Base-by-base conservation (phyloP, 139 green algal species). In the Chlamydomonas sphaeroides region DNA sequence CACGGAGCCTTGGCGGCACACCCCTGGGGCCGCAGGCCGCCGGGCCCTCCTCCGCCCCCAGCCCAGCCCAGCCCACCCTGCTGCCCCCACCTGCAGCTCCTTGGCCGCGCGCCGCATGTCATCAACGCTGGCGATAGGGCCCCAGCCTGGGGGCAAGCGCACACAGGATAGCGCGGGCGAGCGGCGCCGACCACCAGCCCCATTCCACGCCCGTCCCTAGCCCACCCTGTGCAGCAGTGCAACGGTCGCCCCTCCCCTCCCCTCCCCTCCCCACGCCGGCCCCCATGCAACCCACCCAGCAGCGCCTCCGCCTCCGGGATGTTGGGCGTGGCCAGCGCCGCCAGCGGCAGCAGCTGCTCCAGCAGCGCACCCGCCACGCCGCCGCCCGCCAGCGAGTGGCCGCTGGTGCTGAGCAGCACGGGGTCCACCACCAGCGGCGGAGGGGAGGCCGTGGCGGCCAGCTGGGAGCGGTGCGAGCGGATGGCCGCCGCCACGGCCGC, bases 321-420 rank as follows among this genome's bases (percentile, higher is more conserved):
- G 92, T 99, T 99, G 74, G 97, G 97, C 3, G 97, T 99, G 25
- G 98, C 74, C 28, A 99, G 35, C 15, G 92, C 94, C 0, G 91
- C 94, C 66, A 98, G 83, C 0, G 96, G 96, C 23, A 98, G 80
- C 57, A 99, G 89, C 42, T 89, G 48, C 25, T 77, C 7, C 38
- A 88, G 78, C 33, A 98, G 72, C 0, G 89, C 93, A 7, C 78
- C 63, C 6, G 84, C 90, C 17, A 95, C 93, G n/a, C 89, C 86
- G 48, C 74, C 63, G 6, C 80, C 87, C 28, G 92, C 91, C 57
- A 99, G 91, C 0, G 78, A 42, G 61, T 97, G 89, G 17, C 96
- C 96, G 68, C 89, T 96, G 76, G 95, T 99, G 20, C 95, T 92
- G 0, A 99, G 90, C 83, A 99, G 87, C 32, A 99, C 96, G 14